Evolutionary conservation across 345 rosid species (phyloP).

Genomic region (Linum trigynum): DNA sequence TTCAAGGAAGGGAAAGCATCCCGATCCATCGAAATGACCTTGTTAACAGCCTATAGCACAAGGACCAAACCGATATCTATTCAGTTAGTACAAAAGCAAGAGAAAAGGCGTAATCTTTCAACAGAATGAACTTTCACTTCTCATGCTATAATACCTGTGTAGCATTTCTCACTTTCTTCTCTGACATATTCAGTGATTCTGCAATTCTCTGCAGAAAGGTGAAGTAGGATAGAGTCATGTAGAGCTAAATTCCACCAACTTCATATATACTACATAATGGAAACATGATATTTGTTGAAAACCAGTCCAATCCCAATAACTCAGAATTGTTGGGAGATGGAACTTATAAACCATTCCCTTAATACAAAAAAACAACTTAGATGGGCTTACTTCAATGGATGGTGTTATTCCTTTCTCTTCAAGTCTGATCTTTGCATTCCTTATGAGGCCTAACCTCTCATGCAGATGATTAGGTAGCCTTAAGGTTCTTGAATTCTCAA

Average conservation of each 20-base stretch:
- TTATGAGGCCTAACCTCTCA: slow-evolving; percentile 73
- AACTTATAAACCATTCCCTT: too few species aligned
- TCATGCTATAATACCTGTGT: slow-evolving; percentile 49
- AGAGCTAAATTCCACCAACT: not conserved
- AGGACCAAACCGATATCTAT: not conserved
- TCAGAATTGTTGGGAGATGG: too few species aligned
- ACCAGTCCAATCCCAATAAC: too few species aligned
- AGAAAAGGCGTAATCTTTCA: not conserved
- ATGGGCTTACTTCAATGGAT: slow-evolving; percentile 67
- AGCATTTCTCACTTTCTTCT: slow-evolving; percentile 89
- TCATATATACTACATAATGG: not conserved
- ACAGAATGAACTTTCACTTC: not conserved
- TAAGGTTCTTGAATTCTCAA: slow-evolving; percentile 74
- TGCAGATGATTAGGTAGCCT: slow-evolving; percentile 82
- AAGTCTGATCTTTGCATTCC: slow-evolving; percentile 78
- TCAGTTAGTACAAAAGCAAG: slow-evolving; percentile 12
- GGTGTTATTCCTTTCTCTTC: slow-evolving; percentile 82
- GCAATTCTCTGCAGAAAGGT: slow-evolving; percentile 62
- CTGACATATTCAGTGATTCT: slow-evolving; percentile 73
- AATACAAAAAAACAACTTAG: not conserved
- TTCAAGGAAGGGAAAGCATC: slow-evolving; percentile 80
- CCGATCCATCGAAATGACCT: slow-evolving; percentile 81
- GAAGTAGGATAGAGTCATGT: not conserved
- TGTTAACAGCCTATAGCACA: slow-evolving; percentile 54
- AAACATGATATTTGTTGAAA: not conserved